phyloP scores from a whole-genome alignment of 306 rosid genomes.

The Aeschynomene evenia region DNA sequence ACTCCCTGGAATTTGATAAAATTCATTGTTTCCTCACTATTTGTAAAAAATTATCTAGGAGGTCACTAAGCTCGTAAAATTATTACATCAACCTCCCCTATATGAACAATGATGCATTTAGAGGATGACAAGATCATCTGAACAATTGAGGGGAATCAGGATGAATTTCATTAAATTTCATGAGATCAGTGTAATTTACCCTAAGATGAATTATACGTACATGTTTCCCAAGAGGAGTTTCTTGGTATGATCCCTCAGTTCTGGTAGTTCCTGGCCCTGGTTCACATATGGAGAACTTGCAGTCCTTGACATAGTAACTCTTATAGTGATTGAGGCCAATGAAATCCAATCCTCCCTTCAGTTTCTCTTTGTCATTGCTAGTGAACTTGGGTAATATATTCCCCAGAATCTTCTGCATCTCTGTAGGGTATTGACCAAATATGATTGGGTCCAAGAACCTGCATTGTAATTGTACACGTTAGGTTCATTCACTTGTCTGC shows the following conservation, averaged over 20 bases:
- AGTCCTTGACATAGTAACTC: slow-evolving; percentile 45
- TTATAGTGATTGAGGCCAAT: slow-evolving; percentile 64
- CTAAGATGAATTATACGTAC: slow-evolving; percentile 25
- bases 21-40: too few species aligned
- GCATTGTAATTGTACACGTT: slow-evolving; percentile 15
- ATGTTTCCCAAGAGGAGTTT: slow-evolving; percentile 37
- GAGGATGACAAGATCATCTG: too few species aligned
- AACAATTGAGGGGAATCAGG: too few species aligned
- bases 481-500: neutral
- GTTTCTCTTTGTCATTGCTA: slow-evolving; percentile 33
- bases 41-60: too few species aligned
- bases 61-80: too few species aligned
- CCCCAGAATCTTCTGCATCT: slow-evolving; percentile 49
- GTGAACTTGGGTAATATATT: slow-evolving; percentile 44
- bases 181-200: too few species aligned
- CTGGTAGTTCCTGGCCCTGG: slow-evolving; percentile 43
- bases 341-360: slow-evolving; percentile 51
- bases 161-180: too few species aligned
- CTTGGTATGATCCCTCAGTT: slow-evolving; percentile 48
- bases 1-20: too few species aligned
- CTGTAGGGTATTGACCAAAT: slow-evolving; percentile 48
- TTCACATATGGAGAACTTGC: slow-evolving; percentile 51
- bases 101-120: too few species aligned
- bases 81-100: too few species aligned
- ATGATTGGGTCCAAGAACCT: slow-evolving; percentile 61